These are phyloP conservation scores for Cinchona pubescens DNA, from an alignment of 257 asterid genomes.

Conservation along the genomic window DNA sequence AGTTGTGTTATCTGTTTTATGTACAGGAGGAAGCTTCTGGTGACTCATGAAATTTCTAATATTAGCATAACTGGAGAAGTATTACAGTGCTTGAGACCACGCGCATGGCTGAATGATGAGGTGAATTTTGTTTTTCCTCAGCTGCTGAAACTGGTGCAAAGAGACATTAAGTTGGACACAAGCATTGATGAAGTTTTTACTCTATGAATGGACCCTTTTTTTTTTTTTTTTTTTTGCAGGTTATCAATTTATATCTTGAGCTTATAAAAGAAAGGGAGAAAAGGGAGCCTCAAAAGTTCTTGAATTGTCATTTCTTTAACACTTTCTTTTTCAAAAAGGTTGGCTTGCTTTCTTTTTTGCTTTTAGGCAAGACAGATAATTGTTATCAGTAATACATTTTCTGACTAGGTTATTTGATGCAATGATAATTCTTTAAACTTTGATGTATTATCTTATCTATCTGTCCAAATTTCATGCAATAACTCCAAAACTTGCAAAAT, in stretches of 20 bases:
- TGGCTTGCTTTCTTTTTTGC: not conserved
- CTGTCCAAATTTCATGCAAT: not conserved
- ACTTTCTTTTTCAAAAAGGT: constrained; percentile 96
- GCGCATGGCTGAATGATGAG: constrained; percentile 95
- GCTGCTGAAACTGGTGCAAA: not conserved
- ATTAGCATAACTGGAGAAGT: constrained; percentile 73
- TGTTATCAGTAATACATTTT: not conserved
- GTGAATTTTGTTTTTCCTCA: constrained; percentile 29
- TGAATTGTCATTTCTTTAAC: constrained; percentile 84
- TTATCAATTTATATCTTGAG: constrained; percentile 79
- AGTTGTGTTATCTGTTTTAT: constrained; percentile 17
- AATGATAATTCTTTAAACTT: not conserved
- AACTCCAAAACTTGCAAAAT: not conserved
- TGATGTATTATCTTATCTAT: not conserved
- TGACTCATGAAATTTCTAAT: constrained; percentile 56
- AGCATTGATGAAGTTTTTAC: constrained; percentile 10
- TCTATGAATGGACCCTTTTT: constrained; percentile 16
- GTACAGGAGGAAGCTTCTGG: constrained; percentile 61
- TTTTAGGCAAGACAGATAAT: not conserved
- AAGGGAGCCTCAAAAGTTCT: constrained; percentile 71
- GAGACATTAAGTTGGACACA: not conserved
- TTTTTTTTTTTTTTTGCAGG: constrained; percentile 53
- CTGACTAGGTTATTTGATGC: not conserved
- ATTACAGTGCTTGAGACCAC: constrained; percentile 68
- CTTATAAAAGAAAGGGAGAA: constrained; percentile 87